Percentiles rank a stretch among this genome's conserved stretches.
These are phyloP conservation scores for Silybum marianum DNA, from an alignment of 129 eudicot species.

Conservation along the genomic window DNA sequence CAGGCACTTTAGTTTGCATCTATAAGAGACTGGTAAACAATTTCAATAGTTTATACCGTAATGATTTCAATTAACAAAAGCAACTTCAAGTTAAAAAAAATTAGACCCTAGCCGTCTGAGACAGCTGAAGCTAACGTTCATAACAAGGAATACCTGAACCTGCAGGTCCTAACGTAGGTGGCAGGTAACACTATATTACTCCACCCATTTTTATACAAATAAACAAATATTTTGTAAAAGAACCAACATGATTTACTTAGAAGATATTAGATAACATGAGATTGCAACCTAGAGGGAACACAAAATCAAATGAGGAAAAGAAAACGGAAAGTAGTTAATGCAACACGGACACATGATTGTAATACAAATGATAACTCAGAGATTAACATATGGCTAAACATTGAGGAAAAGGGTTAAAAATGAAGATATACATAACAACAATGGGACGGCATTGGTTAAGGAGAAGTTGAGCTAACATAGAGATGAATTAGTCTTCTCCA, in stretches of 20 bases:
- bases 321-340: not conserved
- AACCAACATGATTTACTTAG: not conserved
- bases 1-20: not conserved
- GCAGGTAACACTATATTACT: not conserved
- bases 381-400: not conserved
- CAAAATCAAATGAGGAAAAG: not conserved
- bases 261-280: not conserved
- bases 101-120: not conserved
- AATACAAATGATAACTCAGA: not conserved
- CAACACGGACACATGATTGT: not conserved
- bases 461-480: no score
- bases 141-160: not conserved
- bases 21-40: not conserved
- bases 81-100: not conserved
- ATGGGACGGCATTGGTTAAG: not conserved
- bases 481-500: not conserved
- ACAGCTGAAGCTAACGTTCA: no score
- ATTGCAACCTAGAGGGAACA: slow-evolving; percentile 4
- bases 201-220: not conserved
- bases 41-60: not conserved
- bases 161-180: not conserved
- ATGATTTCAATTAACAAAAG: not conserved
- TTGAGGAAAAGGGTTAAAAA: not conserved
- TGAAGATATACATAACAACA: not conserved
- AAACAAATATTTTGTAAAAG: not conserved